Percentiles rank a stretch among this genome's conserved stretches.
These are phyloP conservation scores for Leccinum uliginosum DNA, from an alignment of 768 basidiomycete species.

Conservation along the genomic window DNA sequence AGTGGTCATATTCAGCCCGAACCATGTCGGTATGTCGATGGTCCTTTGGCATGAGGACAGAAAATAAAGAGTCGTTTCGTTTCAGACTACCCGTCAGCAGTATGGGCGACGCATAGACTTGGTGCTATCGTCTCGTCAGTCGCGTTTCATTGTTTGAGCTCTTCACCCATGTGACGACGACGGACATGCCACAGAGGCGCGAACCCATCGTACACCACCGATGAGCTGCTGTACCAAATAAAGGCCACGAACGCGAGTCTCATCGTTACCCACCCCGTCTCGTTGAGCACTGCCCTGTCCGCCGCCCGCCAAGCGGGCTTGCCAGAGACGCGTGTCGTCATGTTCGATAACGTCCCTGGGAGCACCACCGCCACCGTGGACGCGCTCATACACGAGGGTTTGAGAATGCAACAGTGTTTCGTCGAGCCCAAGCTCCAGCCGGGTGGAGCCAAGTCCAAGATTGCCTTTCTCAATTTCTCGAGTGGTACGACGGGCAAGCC, in stretches of 20 bases:
- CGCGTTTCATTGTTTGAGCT: not conserved
- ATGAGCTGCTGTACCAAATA: constrained; percentile 33
- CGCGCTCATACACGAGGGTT: constrained; percentile 45
- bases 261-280: constrained; percentile 29
- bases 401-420: constrained; percentile 35
- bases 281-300: constrained; percentile 23
- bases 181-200: constrained; percentile 22
- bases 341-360: constrained; percentile 20
- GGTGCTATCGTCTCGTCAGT: constrained; percentile 57
- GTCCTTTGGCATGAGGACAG: not conserved
- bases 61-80: not conserved
- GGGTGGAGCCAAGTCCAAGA: constrained; percentile 56
- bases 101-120: constrained; percentile 59
- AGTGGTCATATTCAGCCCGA: constrained; percentile 66
- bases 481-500: constrained; percentile 69
- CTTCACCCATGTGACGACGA: not conserved
- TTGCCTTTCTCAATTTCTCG: constrained; percentile 70
- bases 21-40: constrained; percentile 48
- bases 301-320: constrained; percentile 31
- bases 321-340: constrained; percentile 26
- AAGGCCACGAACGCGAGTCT: constrained; percentile 23
- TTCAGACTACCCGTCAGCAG: constrained; percentile 50
- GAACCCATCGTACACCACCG: constrained; percentile 33
- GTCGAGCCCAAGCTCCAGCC: constrained; percentile 42
- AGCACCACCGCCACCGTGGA: constrained; percentile 35